Evolutionary conservation across 768 basidiomycete genomes (phyloP).

Genomic region (Krasilnikovozyma curviuscula): DNA sequence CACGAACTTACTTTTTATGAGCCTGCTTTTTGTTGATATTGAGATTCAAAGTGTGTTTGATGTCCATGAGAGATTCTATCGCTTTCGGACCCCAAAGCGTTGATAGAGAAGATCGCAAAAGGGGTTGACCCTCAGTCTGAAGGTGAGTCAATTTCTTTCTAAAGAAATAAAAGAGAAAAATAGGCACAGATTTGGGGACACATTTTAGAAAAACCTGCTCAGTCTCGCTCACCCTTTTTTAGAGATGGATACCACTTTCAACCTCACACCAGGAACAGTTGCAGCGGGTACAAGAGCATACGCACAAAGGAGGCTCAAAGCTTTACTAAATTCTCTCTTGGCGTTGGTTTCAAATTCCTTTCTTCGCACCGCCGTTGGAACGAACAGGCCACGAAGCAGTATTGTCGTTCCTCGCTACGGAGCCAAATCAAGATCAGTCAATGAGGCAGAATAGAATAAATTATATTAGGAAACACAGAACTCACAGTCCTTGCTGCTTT

Average conservation of each 20-base stretch:
- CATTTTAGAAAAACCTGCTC: not conserved
- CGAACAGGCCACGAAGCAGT: slow-evolving; percentile 49
- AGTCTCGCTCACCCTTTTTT: slow-evolving; percentile 40
- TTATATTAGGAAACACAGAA: not conserved
- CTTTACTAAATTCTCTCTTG: slow-evolving; percentile 77
- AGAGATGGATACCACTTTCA: slow-evolving; percentile 50
- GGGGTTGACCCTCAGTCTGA: slow-evolving; percentile 47
- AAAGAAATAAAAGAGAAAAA: not conserved
- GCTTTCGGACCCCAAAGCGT: slow-evolving; percentile 72
- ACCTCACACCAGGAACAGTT: slow-evolving; percentile 38
- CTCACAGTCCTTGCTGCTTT: slow-evolving; percentile 61
- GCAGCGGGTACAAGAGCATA: slow-evolving; percentile 50
- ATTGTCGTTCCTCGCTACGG: slow-evolving; percentile 71
- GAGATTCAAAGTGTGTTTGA: no score
- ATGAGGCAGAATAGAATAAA: not conserved
- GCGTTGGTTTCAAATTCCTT: slow-evolving; percentile 77
- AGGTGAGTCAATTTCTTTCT: slow-evolving; percentile 40
- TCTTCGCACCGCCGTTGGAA: slow-evolving; percentile 65
- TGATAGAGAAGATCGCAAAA: slow-evolving; percentile 43
- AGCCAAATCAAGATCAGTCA: not conserved
- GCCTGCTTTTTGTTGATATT: no score
- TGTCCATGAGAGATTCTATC: no score
- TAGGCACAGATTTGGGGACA: not conserved
- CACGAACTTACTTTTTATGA: no score
- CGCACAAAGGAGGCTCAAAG: slow-evolving; percentile 56